Base-by-base conservation (phyloP, 2,329 filamentous ascomycete genomes). In the Cordyceps javanica region DNA sequence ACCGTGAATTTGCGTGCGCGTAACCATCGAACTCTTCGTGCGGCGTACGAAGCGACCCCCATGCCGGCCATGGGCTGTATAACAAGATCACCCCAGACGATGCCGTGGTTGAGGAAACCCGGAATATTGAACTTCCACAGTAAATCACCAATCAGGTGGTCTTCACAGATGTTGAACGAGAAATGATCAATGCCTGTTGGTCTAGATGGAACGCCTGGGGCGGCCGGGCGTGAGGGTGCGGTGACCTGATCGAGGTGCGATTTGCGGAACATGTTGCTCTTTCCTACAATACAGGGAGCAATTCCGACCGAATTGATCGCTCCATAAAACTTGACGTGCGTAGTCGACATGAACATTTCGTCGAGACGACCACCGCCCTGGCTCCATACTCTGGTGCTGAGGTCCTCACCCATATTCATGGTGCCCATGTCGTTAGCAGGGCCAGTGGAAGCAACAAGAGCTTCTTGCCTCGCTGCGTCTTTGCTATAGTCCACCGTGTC, bases 251-350 rank as follows among this genome's bases (percentile, higher is more conserved):
- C 84, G 36, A 99, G 83, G 66, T 99, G 93, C 0, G 90, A 90
- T 61, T 89, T 90, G 59, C 94, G 89, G 74, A 97, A 99, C 92
- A 99, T 97, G 75, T 95, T 97, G 67, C 91, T 96, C 75, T 99
- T 99, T 52, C 94, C 94, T 23, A 97, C 88, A 59, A 96, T 88
- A 72, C 94, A 99, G 9, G 95, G 94, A 0, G 94, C 94, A 54
- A 97, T 75, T 3, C 89, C 82, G 16, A 97, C 90, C 0, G 90
- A 90, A 73, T 97, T 97, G 80, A 99, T 99, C 60, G 93, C 94
- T 9, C 88, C 88, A 75, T 99, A 99, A 78, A 99, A 97, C 69
- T 99, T 99, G 65, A 91, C 91, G 71, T 99, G 94, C 0, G 91
- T 85, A 0, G 91, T 94, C 0, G 91, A 87, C 81, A 99, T 89